Conservation (phyloP, 768 basidiomycete species). For the Tremella mesenterica region DNA sequence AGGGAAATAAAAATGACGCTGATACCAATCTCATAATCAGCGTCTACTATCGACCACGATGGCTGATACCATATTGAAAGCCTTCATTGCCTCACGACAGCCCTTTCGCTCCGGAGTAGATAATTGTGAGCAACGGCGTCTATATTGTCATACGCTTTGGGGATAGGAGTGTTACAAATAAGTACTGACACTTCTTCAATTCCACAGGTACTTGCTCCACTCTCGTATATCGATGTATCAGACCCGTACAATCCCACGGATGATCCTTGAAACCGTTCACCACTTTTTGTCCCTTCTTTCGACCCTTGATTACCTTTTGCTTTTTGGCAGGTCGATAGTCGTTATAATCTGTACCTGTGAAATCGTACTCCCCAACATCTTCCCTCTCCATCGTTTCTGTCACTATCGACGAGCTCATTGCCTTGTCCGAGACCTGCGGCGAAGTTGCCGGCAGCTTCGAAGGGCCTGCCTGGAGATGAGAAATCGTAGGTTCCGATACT, state of each 20-base stretch:
- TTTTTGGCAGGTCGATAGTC: conserved; percentile 14
- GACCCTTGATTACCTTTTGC: conserved; percentile 1
- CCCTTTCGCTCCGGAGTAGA: not conserved
- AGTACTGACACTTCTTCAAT: conserved; percentile 70
- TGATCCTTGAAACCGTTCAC: conserved; percentile 19
- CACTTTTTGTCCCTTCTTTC: not conserved
- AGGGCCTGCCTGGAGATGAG: not conserved
- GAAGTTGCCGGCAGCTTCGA: not conserved
- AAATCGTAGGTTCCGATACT: not conserved
- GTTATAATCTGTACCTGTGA: too few species aligned
- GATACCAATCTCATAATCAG: conserved; percentile 62
- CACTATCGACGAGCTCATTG: conserved; percentile 1
- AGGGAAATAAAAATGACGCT: conserved; percentile 73
- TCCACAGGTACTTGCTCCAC: conserved; percentile 63
- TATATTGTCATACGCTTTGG: not conserved
- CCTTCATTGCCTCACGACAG: not conserved
- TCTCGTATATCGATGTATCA: conserved; percentile 63
- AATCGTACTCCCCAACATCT: not conserved
- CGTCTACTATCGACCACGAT: not conserved
- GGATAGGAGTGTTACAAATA: not conserved
- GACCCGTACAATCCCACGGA: conserved; percentile 57
- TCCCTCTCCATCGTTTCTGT: not conserved
- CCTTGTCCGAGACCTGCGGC: not conserved
- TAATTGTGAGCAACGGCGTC: not conserved
- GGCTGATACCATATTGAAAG: not conserved